Base-by-base conservation (phyloP, 2,329 filamentous ascomycete genomes). In the Paecilomyces fulvus region DNA sequence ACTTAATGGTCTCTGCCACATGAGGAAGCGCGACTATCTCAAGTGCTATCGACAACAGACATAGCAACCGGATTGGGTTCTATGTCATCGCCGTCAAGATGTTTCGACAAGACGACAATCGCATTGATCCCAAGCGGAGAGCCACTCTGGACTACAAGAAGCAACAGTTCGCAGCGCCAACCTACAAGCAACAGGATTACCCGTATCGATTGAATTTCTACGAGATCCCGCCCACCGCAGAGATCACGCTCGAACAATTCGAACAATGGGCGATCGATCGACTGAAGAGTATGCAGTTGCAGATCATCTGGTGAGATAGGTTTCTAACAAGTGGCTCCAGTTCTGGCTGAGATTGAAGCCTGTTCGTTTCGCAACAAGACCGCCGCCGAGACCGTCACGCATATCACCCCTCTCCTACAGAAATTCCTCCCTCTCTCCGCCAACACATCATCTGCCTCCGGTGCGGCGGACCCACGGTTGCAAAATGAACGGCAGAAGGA, bases 191-290 rank as follows among this genome's bases (percentile, higher is more conserved):
- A 62, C 81, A 87, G 56, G 80, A 87, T 49, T 99, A 97, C 70
- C 84, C 87, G 12, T 82, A 92, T 72, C 87, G 92, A 56, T 83
- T 99, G 67, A 99, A 95, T 78, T 92, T 96, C 74, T 99, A 99
- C 76, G 78, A 84, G 49, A 81, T 87, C 25, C 89, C 94, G 50
- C 94, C 94, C 0, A 96, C 91, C 0, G 88, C 89, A 51, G 94
- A 99, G 69, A 94, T 99, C 64, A 95, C 90, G 0, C 84, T 99
- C 48, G 94, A 99, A 70, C 87, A 99, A 70, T 99, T 99, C 67
- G 94, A 99, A 71, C 91, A 96, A 81, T 99, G 94, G 94, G 94
- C 92, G 10, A 97, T 99, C 67, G 89, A 95, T 67, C 82, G 94
- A 56, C 73, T 99, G 62, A 87, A 90, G 75, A 83, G 90, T 90